Conservation (phyloP, 441 rosid genomes). For the Euphorbia schlechtendalii region DNA sequence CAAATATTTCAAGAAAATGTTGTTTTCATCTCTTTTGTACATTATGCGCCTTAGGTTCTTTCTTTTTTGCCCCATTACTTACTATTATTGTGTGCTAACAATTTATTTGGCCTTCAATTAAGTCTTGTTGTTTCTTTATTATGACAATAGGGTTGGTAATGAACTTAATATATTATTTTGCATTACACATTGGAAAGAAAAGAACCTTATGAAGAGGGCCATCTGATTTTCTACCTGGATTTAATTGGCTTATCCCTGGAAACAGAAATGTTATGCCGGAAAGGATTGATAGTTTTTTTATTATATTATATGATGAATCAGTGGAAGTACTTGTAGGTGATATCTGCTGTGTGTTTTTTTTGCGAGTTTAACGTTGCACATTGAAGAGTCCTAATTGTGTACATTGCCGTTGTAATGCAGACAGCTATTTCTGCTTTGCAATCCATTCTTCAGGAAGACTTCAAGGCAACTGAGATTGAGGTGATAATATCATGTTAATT, state of each 20-base stretch:
- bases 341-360: neutral
- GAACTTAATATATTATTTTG: neutral
- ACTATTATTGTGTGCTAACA: slow-evolving; percentile 1
- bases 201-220: too few species aligned
- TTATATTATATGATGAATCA: slow-evolving; percentile 2
- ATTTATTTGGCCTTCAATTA: neutral
- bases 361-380: neutral
- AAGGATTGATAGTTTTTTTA: neutral
- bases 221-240: neutral
- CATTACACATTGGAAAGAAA: neutral
- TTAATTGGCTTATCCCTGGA: neutral
- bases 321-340: slow-evolving; percentile 6
- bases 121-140: neutral
- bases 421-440: slow-evolving; percentile 85
- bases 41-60: slow-evolving; percentile 42
- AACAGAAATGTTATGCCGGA: neutral
- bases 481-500: slow-evolving; percentile 24
- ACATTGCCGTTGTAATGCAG: slow-evolving; percentile 30
- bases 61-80: slow-evolving; percentile 13
- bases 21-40: neutral
- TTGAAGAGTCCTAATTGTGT: slow-evolving; percentile 11
- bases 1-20: neutral
- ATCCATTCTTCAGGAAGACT: slow-evolving; percentile 93
- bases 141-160: neutral
- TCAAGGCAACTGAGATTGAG: slow-evolving; percentile 97